These are phyloP conservation scores for Xerocomellus intermedius DNA, from an alignment of 768 basidiomycete species.

Conservation along the genomic window DNA sequence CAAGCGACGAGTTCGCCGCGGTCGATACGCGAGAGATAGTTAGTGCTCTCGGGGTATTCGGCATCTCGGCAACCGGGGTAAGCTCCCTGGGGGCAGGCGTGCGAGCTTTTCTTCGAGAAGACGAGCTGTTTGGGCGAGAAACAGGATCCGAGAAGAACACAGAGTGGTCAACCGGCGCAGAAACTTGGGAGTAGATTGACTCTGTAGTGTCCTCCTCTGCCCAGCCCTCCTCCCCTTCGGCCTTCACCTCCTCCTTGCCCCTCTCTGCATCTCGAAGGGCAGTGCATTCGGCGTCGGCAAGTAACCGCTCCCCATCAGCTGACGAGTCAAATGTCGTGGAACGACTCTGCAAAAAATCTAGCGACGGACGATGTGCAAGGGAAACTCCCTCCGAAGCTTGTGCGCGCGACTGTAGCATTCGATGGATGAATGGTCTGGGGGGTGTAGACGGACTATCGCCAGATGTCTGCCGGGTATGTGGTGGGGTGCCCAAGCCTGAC, in stretches of 20 bases:
- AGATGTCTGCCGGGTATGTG: not conserved
- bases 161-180: conserved; percentile 19
- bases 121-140: conserved; percentile 2
- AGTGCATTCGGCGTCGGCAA: conserved; percentile 16
- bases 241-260: not conserved
- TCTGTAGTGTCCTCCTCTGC: not conserved
- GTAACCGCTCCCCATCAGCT: conserved; percentile 8
- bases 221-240: not conserved
- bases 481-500: not conserved
- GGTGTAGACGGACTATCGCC: not conserved
- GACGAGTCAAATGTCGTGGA: conserved; percentile 11
- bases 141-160: not conserved
- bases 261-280: conserved; percentile 15
- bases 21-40: not conserved
- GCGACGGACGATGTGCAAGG: conserved; percentile 1
- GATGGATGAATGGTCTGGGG: conserved; percentile 14
- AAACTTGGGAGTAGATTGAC: conserved; percentile 27
- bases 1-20: conserved; percentile 7
- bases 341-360: not conserved
- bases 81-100: conserved; percentile 6
- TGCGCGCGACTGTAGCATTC: conserved; percentile 22
- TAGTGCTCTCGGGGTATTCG: not conserved
- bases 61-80: conserved; percentile 20
- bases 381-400: conserved; percentile 10
- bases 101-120: conserved; percentile 9